phyloP scores from a whole-genome alignment of 768 basidiomycete genomes.

The Xerocomellus intermedius region DNA sequence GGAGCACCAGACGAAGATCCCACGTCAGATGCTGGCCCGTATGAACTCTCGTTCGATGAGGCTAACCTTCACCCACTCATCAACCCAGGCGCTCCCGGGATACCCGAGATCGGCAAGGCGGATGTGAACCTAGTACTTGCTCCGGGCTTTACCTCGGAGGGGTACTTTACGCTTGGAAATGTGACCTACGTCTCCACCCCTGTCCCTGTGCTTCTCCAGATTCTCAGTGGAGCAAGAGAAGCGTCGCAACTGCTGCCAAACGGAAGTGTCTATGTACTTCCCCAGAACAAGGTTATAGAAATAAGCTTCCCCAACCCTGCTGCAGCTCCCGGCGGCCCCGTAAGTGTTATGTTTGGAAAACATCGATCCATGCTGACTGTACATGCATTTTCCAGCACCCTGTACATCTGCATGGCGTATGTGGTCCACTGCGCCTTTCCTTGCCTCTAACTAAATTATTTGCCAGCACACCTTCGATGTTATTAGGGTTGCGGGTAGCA shows the following conservation, averaged over 20 bases:
- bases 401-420: conserved; percentile 39
- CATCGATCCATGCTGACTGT: neutral
- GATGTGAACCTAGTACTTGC: neutral
- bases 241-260: conserved; percentile 46
- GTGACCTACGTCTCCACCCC: conserved; percentile 30
- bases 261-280: conserved; percentile 47
- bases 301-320: conserved; percentile 40
- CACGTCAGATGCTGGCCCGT: conserved; percentile 27
- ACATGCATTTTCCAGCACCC: conserved; percentile 28
- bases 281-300: conserved; percentile 44
- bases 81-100: neutral
- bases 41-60: conserved; percentile 6
- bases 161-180: neutral
- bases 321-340: conserved; percentile 26
- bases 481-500: conserved; percentile 29
- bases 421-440: conserved; percentile 2
- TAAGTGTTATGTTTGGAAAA: conserved; percentile 15
- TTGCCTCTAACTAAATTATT: neutral
- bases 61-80: neutral
- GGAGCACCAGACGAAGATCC: conserved; percentile 37
- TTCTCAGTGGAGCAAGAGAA: conserved; percentile 44
- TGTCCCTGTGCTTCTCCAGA: conserved; percentile 33
- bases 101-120: conserved; percentile 3
- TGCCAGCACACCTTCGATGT: conserved; percentile 36
- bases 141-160: neutral